Evolutionary conservation across 164 flowering plant genomes (phyloP).

Genomic region (Berberis vulgaris): DNA sequence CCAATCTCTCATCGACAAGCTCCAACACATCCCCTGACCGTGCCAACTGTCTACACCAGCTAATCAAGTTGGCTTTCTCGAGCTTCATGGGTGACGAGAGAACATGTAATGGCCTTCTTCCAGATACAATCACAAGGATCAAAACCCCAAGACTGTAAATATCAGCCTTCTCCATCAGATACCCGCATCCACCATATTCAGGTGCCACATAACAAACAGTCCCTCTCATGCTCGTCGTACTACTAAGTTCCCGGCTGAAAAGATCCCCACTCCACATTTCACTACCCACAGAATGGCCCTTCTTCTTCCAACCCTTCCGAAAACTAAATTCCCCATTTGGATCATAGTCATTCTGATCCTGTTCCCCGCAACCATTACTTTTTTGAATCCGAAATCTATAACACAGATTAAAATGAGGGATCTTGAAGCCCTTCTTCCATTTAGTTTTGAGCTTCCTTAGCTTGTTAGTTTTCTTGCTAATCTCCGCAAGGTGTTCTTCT

Average conservation of each 20-base stretch:
- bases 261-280: conserved; percentile 94
- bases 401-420: conserved; percentile 42
- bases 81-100: conserved; percentile 93
- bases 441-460: conserved; percentile 33
- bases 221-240: conserved; percentile 99
- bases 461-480: conserved; percentile 46
- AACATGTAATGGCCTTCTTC: conserved; percentile 88
- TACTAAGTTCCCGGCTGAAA: conserved; percentile 89
- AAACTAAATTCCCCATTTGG: conserved; percentile 64
- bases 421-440: conserved; percentile 44
- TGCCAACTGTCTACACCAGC: conserved; percentile 87
- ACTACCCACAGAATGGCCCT: conserved; percentile 39
- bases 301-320: conserved; percentile 60
- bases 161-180: conserved; percentile 89
- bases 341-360: conserved; percentile 18
- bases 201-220: conserved; percentile 96
- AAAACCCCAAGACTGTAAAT: conserved; percentile 90
- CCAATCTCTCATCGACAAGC: conserved; percentile 71
- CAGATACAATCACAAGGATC: conserved; percentile 85
- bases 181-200: conserved; percentile 81
- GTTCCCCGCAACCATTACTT: conserved; percentile 21
- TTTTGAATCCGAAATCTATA: conserved; percentile 28
- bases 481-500: conserved; percentile 71
- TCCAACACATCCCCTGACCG: conserved; percentile 68
- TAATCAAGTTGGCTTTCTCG: conserved; percentile 86